Evolutionary conservation across 139 green algal species (phyloP), one percentile per base, ranked within the genome.

Genomic region (Chlamydomonas sphaeroides): DNA sequence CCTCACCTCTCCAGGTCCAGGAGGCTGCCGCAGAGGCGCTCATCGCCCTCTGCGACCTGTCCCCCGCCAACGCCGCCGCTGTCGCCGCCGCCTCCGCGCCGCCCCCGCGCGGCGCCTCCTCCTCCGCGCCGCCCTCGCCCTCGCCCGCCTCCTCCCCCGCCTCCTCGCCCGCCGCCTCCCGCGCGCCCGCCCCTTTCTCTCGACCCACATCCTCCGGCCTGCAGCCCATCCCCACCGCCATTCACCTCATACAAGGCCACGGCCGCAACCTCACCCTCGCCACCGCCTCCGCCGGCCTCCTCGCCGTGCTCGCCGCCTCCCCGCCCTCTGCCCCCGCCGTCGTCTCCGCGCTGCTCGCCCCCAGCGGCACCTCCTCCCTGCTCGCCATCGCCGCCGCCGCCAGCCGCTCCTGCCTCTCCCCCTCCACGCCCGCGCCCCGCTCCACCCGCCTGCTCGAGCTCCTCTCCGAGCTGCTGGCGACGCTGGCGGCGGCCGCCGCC

Each of bases 41-140:
- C 0, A 15, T 28, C 0, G 56, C 73, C 0, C 73, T 80, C 28
- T 69, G 56, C 57, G 7, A 68, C 28, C 18, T 49, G 32, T 38
- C 69, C 57, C 57, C 57, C 33, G 38, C 2, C 38, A 80, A 68
- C 57, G 66, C 49, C 73, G 73, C 56, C 28, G 73, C 73, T 15
- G 39, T 57, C 28, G 39, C 65, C 6, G 28, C 51, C 33, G 48
- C 68, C 45, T 53, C 45, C 11, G 56, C 56, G 25, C 56, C 23
- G 56, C 56, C 17, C 3, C 56, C 56, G 3, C 2, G 56, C 56
- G 25, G 17, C 56, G 56, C 23, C 56, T 17, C 18, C 25, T n/a
- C 56, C 56, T 62, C 23, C 23, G 23, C 56, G 23, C 56, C 56
- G 56, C 56, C 18, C 23, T 21, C 56, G 17, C 18, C 56, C 49